Percentiles rank a stretch among this genome's conserved stretches.
Evolutionary conservation across 1,284 basidiomycete genomes (phyloP).

Genomic region (Apiotrichum mycotoxinovorans): DNA sequence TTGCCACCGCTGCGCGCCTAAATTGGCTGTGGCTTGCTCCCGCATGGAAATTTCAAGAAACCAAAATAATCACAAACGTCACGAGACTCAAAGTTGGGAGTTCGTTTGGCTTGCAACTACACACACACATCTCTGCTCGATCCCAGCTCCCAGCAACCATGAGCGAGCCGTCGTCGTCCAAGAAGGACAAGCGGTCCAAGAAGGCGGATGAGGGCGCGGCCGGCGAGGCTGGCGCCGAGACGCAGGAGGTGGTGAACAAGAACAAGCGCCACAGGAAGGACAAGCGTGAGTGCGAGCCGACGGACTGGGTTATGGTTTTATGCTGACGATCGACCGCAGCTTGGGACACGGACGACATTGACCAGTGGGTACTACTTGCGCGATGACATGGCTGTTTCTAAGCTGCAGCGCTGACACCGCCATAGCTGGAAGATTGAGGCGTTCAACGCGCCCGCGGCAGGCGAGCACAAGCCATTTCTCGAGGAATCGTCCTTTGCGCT

Average conservation of each 20-base stretch:
- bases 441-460: slow-evolving; percentile 66
- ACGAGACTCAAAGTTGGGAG: too few relatives aligned
- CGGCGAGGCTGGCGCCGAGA: slow-evolving; percentile 16
- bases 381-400: not conserved
- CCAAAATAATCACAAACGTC: not conserved
- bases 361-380: slow-evolving; percentile 67
- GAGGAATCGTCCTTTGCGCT: slow-evolving; percentile 98
- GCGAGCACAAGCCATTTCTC: slow-evolving; percentile 60
- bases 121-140: not conserved
- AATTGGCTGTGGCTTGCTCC: too few relatives aligned
- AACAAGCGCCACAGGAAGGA: slow-evolving; percentile 87
- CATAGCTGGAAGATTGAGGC: slow-evolving; percentile 81
- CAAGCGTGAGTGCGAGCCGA: slow-evolving; percentile 62
- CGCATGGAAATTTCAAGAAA: not conserved
- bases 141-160: slow-evolving; percentile 6
- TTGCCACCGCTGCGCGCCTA: not conserved
- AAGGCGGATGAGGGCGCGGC: slow-evolving; percentile 14
- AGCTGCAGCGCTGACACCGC: not conserved
- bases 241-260: slow-evolving; percentile 58
- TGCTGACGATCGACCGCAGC: slow-evolving; percentile 54
- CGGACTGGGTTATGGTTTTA: not conserved
- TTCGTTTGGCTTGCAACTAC: too few relatives aligned
- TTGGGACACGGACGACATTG: slow-evolving; percentile 98
- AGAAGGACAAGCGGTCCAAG: slow-evolving; percentile 26
- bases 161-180: slow-evolving; percentile 34